Conservation (phyloP, 2,329 filamentous ascomycete species). For the Calycina marina region DNA sequence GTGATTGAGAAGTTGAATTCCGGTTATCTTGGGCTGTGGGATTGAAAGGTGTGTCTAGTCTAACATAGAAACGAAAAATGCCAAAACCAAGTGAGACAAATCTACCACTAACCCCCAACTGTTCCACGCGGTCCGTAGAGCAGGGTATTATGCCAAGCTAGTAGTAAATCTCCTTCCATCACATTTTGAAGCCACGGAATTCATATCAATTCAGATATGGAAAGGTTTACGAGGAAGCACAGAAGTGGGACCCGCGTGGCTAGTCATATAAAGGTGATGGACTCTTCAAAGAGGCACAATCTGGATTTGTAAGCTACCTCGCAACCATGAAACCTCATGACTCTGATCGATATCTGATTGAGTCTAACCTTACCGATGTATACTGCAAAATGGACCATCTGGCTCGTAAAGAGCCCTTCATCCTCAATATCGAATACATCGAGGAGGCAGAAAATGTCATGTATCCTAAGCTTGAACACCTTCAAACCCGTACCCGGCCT, state of each 20-base stretch:
- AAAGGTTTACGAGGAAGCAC: conserved; percentile 6
- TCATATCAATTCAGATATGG: conserved; percentile 4
- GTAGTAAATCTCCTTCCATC: too few species aligned
- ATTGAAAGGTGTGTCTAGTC: too few species aligned
- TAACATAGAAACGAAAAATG: too few species aligned
- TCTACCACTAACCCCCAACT: too few species aligned
- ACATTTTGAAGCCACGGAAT: too few species aligned
- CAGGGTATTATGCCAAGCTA: too few species aligned
- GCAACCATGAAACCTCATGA: conserved; percentile 4
- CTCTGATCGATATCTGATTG: conserved; percentile 5
- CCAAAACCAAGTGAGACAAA: too few species aligned
- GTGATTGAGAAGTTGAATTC: too few species aligned
- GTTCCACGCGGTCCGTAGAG: too few species aligned
- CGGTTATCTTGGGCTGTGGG: too few species aligned
- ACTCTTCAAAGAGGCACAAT: conserved; percentile 5
- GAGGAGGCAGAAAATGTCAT: conserved; percentile 4
- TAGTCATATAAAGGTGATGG: conserved; percentile 5
- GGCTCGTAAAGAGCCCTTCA: conserved; percentile 2
- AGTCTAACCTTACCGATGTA: conserved; percentile 4
- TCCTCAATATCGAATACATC: conserved; percentile 2
- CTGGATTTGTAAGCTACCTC: conserved; percentile 4
- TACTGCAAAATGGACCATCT: conserved; percentile 5
- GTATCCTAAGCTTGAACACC: conserved; percentile 2
- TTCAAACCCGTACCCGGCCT: conserved; percentile 2
- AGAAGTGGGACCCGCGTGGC: conserved; percentile 4